phyloP scores from a whole-genome alignment of 1,139 yeast genomes.

The Suhomyces yuchorum region DNA sequence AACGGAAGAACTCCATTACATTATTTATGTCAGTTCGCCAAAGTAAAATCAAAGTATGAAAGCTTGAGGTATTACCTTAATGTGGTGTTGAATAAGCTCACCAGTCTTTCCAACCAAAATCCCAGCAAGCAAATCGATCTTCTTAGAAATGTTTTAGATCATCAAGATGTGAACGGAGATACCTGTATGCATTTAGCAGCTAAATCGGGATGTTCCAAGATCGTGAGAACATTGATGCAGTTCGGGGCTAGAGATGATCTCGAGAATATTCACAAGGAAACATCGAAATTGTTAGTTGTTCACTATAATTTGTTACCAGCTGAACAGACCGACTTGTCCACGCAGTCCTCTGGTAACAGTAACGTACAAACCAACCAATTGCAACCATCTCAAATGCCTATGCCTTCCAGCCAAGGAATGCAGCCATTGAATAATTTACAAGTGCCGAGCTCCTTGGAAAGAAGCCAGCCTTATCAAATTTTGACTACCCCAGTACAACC shows the following conservation, averaged over 20 bases:
- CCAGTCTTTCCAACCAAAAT: slow-evolving; percentile 34
- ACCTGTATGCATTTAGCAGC: slow-evolving; percentile 69
- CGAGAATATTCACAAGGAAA: slow-evolving; percentile 42
- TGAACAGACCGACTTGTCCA: slow-evolving; percentile 7
- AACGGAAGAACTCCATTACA: slow-evolving; percentile 76
- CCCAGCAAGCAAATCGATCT: slow-evolving; percentile 41
- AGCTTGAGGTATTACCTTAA: slow-evolving; percentile 45
- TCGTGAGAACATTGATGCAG: slow-evolving; percentile 42
- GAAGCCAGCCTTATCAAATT: slow-evolving; percentile 15
- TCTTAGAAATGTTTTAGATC: slow-evolving; percentile 63
- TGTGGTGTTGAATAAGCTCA: slow-evolving; percentile 40
- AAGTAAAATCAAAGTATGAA: slow-evolving; percentile 50
- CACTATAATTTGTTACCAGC: slow-evolving; percentile 28
- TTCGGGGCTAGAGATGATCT: slow-evolving; percentile 53
- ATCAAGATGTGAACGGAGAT: slow-evolving; percentile 69
- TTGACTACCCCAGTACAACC: slow-evolving; percentile 47
- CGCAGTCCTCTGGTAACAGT: slow-evolving; percentile 6
- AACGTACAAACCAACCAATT: slow-evolving; percentile 4
- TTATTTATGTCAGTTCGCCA: slow-evolving; percentile 64
- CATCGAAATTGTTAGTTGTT: slow-evolving; percentile 36
- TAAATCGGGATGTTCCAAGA: slow-evolving; percentile 40
- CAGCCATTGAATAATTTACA: slow-evolving; percentile 2
- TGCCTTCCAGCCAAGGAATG: neutral
- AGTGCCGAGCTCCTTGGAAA: slow-evolving; percentile 3
- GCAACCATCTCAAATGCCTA: slow-evolving; percentile 12